Conservation (phyloP, 2,329 filamentous ascomycete genomes). For the Apiospora phragmitis region DNA sequence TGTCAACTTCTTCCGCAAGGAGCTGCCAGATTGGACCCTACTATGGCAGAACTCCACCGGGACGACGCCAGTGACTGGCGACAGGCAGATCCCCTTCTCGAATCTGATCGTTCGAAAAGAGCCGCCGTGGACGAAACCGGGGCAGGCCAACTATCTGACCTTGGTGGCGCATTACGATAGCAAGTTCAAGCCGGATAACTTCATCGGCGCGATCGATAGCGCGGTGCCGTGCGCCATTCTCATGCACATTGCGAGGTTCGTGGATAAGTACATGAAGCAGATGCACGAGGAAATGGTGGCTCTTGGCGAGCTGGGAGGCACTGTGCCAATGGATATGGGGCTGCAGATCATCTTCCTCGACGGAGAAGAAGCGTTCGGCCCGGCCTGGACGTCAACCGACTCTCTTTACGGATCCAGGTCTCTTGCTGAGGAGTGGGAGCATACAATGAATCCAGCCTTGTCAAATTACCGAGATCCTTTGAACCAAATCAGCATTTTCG, state of each 20-base stretch:
- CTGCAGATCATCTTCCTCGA: conserved; percentile 80
- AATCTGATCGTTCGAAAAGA: conserved; percentile 78
- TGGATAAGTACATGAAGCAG: conserved; percentile 70
- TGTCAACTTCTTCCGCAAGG: conserved; percentile 65
- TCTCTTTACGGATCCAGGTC: conserved; percentile 78
- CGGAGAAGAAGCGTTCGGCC: conserved; percentile 75
- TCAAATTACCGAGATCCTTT: conserved; percentile 70
- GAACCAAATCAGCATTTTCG: conserved; percentile 72
- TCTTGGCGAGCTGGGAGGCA: conserved; percentile 46
- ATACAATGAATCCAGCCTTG: conserved; percentile 62
- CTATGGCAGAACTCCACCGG: conserved; percentile 75
- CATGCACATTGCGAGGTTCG: conserved; percentile 70
- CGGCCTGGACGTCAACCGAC: conserved; percentile 69
- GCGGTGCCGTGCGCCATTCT: conserved; percentile 84
- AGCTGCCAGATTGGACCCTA: conserved; percentile 70
- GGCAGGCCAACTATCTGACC: conserved; percentile 72
- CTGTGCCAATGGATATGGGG: conserved; percentile 67
- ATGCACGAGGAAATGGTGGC: conserved; percentile 73
- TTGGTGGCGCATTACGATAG: conserved; percentile 85
- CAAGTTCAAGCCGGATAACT: conserved; percentile 70
- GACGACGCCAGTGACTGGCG: conserved; percentile 65
- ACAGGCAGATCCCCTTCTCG: conserved; percentile 67
- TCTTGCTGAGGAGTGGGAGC: conserved; percentile 73
- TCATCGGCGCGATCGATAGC: conserved; percentile 83
- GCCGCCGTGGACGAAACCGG: conserved; percentile 71